phyloP scores from a whole-genome alignment of 163 green algal genomes.

The Trebouxia gelatinosa region DNA sequence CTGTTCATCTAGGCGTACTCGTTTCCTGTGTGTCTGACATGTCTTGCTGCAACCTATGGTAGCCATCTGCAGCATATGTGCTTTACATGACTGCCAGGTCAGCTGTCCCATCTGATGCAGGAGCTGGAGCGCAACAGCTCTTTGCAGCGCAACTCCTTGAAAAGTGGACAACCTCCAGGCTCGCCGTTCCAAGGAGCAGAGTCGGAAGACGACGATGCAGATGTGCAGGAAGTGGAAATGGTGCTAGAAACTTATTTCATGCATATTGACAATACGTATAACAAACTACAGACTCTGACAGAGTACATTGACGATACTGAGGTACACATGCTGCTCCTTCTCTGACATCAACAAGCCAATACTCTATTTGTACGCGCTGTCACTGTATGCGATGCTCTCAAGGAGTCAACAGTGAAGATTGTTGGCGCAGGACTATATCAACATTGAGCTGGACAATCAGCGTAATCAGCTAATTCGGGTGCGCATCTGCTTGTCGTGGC shows the following conservation, averaged over 20 bases:
- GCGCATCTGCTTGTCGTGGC: not conserved
- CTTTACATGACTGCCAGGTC: too few species aligned
- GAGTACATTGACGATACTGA: constrained; percentile 85
- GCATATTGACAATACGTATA: constrained; percentile 87
- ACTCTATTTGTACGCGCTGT: too few species aligned
- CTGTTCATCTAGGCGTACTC: too few species aligned
- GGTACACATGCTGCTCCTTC: not conserved
- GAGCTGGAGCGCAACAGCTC: constrained; percentile 6
- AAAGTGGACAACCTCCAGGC: not conserved
- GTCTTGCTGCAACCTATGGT: too few species aligned
- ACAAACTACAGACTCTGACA: constrained; percentile 74
- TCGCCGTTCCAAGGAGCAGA: constrained; percentile 18
- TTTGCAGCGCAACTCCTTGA: constrained; percentile 35
- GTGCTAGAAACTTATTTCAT: constrained; percentile 94
- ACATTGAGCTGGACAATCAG: constrained; percentile 87
- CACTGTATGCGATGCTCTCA: too few species aligned
- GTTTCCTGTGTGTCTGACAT: too few species aligned
- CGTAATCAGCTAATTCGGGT: constrained; percentile 75
- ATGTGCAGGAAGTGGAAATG: constrained; percentile 32
- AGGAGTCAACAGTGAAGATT: too few species aligned
- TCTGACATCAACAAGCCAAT: not conserved
- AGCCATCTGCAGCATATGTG: not conserved
- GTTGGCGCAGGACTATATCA: constrained; percentile 86
- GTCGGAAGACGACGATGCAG: constrained; percentile 35
- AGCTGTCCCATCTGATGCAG: constrained; percentile 1